Evolutionary conservation across 2,329 filamentous ascomycete species (phyloP).

Genomic region (Arachnomyces sp.): DNA sequence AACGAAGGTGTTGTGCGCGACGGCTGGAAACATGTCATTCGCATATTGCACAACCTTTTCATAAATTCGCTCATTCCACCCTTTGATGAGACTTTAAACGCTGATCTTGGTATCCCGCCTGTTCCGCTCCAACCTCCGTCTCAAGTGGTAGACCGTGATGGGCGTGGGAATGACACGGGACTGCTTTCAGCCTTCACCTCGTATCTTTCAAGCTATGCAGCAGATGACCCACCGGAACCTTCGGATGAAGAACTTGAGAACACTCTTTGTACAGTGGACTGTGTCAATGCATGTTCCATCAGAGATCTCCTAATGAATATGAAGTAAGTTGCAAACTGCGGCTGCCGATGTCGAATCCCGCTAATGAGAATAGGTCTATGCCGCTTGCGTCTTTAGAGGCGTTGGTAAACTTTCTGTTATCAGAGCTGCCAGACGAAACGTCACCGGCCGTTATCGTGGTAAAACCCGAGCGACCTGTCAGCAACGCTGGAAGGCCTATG

Average conservation of each 20-base stretch:
- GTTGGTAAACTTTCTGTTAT: constrained; percentile 66
- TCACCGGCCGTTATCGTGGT: constrained; percentile 77
- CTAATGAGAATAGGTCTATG: constrained; percentile 45
- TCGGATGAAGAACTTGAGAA: constrained; percentile 96
- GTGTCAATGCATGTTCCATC: constrained; percentile 82
- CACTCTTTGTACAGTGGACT: constrained; percentile 89
- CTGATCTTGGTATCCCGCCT: constrained; percentile 62
- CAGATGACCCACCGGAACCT: constrained; percentile 93
- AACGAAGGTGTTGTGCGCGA: constrained; percentile 69
- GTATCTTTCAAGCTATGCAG: constrained; percentile 97
- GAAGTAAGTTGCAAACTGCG: constrained; percentile 47
- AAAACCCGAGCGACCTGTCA: constrained; percentile 70
- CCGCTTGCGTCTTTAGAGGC: constrained; percentile 52
- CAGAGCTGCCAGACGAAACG: constrained; percentile 79
- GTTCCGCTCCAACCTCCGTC: constrained; percentile 89
- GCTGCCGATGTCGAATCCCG: neutral
- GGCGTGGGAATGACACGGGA: constrained; percentile 69
- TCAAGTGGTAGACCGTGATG: constrained; percentile 82
- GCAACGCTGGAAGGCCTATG: constrained; percentile 51
- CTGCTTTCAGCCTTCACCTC: constrained; percentile 92
- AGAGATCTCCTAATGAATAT: constrained; percentile 77
- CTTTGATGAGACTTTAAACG: constrained; percentile 60
- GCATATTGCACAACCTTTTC: constrained; percentile 92
- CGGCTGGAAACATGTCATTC: constrained; percentile 59
- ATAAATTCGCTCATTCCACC: constrained; percentile 87